Base-by-base conservation (phyloP, 1,284 basidiomycete genomes). In the Malassezia sp. region DNA sequence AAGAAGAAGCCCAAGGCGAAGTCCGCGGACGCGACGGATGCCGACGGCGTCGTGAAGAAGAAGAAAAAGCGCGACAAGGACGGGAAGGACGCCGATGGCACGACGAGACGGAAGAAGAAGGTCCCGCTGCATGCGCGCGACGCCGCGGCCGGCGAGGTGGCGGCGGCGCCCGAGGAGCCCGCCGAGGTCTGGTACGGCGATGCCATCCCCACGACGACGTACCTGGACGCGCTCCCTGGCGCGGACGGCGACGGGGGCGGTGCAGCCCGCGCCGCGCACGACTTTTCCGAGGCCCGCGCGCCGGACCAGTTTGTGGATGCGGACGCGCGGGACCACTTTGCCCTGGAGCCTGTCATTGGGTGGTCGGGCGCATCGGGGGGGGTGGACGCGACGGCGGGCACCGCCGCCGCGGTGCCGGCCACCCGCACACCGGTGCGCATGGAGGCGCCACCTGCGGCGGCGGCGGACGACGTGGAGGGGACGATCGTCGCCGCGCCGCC, bases 51-150 rank as follows among this genome's bases (percentile, higher is more conserved):
- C 4, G 18, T 20, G 15, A 45, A 37, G 42, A 45, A 42, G 32
- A 49, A 43, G 34, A 48, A 48, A 35, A 49, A 49, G 26, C 28
- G 28, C 26, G 28, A 40, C 4, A 39, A 45, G 14, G 29, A 49
- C 26, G 35, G 28, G 11, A 21, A 9, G 2, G 35, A 11, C 6
- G 22, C 22, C 22, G 17, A 20, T 10, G 28, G 21, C 12, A 26
- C 20, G 15, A 2, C 12, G 21, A 11, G 14, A n/a, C 22, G 30
- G 23, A 32, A 44, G 28, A 38, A 30, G 20, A 42, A 45, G 20
- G 43, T 36, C 11, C 29, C 40, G 22, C 31, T n/a, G n/a, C 11
- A n/a, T 8, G 30, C 30, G 30, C 30, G 7, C 30, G 15, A 31
- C 9, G 7, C 9, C 9, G 30, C 6, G 30, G 9, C 30, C 9